Evolutionary conservation across 2,329 filamentous ascomycete genomes (phyloP).

Genomic region (Juglanconis oblonga): DNA sequence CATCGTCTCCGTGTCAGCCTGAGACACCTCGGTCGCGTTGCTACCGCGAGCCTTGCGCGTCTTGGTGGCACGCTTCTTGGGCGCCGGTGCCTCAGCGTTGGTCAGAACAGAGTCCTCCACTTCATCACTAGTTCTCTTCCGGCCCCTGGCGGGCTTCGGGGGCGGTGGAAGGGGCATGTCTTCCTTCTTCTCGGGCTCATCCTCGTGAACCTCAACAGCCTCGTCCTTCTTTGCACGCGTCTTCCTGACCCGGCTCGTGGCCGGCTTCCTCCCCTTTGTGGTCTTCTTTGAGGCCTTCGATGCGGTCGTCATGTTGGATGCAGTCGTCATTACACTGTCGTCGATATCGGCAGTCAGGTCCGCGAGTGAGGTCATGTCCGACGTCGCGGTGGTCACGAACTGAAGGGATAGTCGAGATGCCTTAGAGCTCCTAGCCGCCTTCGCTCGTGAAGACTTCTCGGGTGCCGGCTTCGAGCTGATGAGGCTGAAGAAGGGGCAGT

Average conservation of each 20-base stretch:
- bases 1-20: slow-evolving; percentile 37
- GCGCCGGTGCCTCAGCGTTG: slow-evolving; percentile 44
- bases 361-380: slow-evolving; percentile 46
- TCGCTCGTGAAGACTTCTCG: slow-evolving; percentile 56
- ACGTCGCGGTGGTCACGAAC: slow-evolving; percentile 49
- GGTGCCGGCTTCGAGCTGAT: slow-evolving; percentile 53
- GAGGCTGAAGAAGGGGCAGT: slow-evolving; percentile 80
- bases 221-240: slow-evolving; percentile 53
- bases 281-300: slow-evolving; percentile 47
- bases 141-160: slow-evolving; percentile 47
- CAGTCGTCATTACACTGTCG: slow-evolving; percentile 58
- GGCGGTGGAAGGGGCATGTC: slow-evolving; percentile 31
- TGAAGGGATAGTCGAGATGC: slow-evolving; percentile 63
- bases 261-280: slow-evolving; percentile 53
- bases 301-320: slow-evolving; percentile 50
- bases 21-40: slow-evolving; percentile 38
- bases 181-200: slow-evolving; percentile 27
- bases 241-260: slow-evolving; percentile 45
- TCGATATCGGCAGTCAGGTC: slow-evolving; percentile 50
- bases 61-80: slow-evolving; percentile 58
- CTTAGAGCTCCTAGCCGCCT: slow-evolving; percentile 61
- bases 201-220: slow-evolving; percentile 43
- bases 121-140: slow-evolving; percentile 62
- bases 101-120: slow-evolving; percentile 47
- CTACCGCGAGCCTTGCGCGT: slow-evolving; percentile 48